Evolutionary conservation across 345 rosid genomes (phyloP), one percentile per base, ranked within the genome.

Genomic region (Reutealis trisperma): DNA sequence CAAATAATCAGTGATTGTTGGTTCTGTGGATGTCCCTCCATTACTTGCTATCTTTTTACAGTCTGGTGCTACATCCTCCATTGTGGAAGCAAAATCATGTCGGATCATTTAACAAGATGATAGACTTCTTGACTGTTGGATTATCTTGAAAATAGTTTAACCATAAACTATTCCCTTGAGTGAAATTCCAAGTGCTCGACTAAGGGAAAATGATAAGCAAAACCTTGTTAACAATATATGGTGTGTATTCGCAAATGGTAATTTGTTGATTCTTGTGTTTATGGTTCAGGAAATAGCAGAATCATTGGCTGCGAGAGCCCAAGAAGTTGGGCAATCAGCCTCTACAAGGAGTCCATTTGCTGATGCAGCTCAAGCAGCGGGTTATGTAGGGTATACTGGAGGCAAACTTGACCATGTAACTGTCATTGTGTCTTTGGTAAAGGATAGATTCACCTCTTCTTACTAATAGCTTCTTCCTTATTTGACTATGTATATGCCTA

Each of bases 351-450:
- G 87, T 18, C 97, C 95, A 27, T 92, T 90, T 82, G 84, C 89
- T 51, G 94, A 92, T 78, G 88, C 87, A 58, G 93, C 91, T 67
- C 86, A 86, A 67, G 91, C 92, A 75, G 89, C 91, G 68, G 93
- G 97, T 21, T 91, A 87, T 71, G 80, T 77, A 49, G 90, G 92
- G 59, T 80, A 83, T 73, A 73, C 74, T 11, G 91, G 93, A 49
- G 95, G 97, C 59, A 90, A 84, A 87, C 90, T 79, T 45, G 95
- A 90, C 68, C 85, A 73, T 75, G 90, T 89, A n/a, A 85, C 93
- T 10, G 87, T 87, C 44, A 86, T 90, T 14, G 86, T 92, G 41
- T 90, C 97, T 13, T 62, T 84, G 69, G 88, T 89, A 19, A 61
- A 64, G 57, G 72, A 58, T 62, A 78, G 61, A 21, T 57, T 72